A percentile compares a stretch with the other conserved stretches of the same genome.
Evolutionary conservation across 106 monocot species (phyloP).

Genomic region (Dendrobium huoshanense): DNA sequence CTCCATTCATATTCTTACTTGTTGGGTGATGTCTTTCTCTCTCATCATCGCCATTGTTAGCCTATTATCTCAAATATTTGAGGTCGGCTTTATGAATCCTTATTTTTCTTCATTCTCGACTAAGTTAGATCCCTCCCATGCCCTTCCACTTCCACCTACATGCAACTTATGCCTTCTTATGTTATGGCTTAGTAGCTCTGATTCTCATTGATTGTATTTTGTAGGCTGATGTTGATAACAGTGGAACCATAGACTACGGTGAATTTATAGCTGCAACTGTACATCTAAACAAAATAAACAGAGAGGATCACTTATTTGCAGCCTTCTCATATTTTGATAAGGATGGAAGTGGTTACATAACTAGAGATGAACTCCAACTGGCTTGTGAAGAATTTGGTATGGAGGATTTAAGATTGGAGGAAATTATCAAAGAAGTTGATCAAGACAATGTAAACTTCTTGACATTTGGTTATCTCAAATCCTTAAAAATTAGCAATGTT

Average conservation of each 20-base stretch:
- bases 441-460: slow-evolving; percentile 25
- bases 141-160: too few relatives aligned
- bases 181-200: not conserved
- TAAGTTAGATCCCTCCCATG: too few relatives aligned
- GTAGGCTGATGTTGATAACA: slow-evolving; percentile 36
- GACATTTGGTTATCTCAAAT: not conserved
- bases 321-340: slow-evolving; percentile 35
- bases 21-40: too few relatives aligned
- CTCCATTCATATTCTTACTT: too few relatives aligned
- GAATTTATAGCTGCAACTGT: slow-evolving; percentile 33
- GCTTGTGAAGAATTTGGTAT: slow-evolving; percentile 42
- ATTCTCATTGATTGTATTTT: not conserved
- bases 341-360: slow-evolving; percentile 37
- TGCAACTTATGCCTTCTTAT: too few relatives aligned
- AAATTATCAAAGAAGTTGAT: slow-evolving; percentile 24
- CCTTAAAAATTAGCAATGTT: not conserved
- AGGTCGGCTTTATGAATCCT: too few relatives aligned
- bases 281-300: slow-evolving; percentile 33
- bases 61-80: too few relatives aligned
- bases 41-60: too few relatives aligned
- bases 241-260: slow-evolving; percentile 25
- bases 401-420: slow-evolving; percentile 24
- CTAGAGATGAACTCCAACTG: slow-evolving; percentile 33
- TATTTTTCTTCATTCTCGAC: too few relatives aligned
- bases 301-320: slow-evolving; percentile 30